A percentile compares a stretch with the other conserved stretches of the same genome.
phyloP scores from a whole-genome alignment of 2,329 filamentous ascomycete species.

The Aspergillus ibericus region DNA sequence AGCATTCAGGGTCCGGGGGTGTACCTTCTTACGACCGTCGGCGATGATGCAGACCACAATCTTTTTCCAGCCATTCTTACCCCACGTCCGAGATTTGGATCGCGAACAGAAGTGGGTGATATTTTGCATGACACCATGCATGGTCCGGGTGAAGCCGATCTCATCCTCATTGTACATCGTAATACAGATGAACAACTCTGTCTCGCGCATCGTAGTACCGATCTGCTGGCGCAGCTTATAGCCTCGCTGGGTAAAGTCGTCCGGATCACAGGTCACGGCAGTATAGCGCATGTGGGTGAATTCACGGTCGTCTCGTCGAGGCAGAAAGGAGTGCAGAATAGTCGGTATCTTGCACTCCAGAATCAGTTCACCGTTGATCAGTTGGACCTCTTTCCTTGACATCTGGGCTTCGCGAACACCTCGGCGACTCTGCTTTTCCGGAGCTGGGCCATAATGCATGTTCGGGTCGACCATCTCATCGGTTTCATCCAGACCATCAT shows the following conservation, averaged over 20 bases:
- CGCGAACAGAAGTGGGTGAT: conserved; percentile 94
- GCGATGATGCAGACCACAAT: conserved; percentile 97
- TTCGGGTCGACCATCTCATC: conserved; percentile 61
- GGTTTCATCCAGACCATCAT: conserved; percentile 46
- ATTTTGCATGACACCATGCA: conserved; percentile 99
- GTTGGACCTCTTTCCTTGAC: conserved; percentile 87
- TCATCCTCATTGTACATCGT: conserved; percentile 99
- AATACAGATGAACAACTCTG: conserved; percentile 92
- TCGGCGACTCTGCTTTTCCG: conserved; percentile 79
- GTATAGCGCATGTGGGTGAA: conserved; percentile 99
- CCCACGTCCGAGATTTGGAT: conserved; percentile 91
- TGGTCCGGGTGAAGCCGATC: conserved; percentile 91
- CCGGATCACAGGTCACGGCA: conserved; percentile 95
- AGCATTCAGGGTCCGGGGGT: conserved; percentile 89
- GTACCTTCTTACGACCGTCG: conserved; percentile 89
- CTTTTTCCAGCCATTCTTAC: conserved; percentile 96
- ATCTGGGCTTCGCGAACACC: conserved; percentile 85
- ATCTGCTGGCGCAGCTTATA: conserved; percentile 94
- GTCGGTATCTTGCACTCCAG: conserved; percentile 99
- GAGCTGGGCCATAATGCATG: conserved; percentile 79
- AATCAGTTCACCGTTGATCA: conserved; percentile 97
- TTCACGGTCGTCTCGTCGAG: conserved; percentile 86
- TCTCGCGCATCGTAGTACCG: conserved; percentile 78
- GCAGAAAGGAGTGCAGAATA: conserved; percentile 94
- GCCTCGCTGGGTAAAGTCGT: conserved; percentile 83